Evolutionary conservation across 129 eudicot species (phyloP).

Genomic region (Chrysanthemum lavandulifolium): DNA sequence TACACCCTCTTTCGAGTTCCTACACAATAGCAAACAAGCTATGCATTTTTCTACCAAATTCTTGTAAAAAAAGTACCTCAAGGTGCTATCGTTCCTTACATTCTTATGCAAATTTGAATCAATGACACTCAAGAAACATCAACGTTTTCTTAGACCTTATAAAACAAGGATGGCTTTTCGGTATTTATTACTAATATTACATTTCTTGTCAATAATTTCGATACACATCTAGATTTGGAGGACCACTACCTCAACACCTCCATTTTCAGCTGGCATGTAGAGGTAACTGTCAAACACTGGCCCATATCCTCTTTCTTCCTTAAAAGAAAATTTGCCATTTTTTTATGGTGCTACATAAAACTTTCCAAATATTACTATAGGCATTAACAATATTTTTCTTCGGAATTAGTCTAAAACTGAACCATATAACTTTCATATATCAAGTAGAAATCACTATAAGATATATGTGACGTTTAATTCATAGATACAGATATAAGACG

Average conservation of each 20-base stretch:
- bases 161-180: neutral
- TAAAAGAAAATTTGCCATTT: neutral
- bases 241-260: constrained; percentile 28
- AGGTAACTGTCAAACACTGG: constrained; percentile 27
- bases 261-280: constrained; percentile 31
- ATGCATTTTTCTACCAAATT: neutral
- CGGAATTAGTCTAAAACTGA: too few species aligned
- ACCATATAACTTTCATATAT: too few species aligned
- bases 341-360: constrained; percentile 6
- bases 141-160: neutral
- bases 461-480: too few species aligned
- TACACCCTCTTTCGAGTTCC: neutral
- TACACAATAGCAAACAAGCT: neutral
- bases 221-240: constrained; percentile 20
- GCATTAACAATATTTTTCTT: neutral
- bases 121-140: too few species aligned
- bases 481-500: too few species aligned
- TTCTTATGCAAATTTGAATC: too few species aligned
- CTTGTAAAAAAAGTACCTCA: neutral
- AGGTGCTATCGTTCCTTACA: too few species aligned
- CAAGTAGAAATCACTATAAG: too few species aligned
- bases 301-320: constrained; percentile 9
- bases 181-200: neutral
- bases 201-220: constrained; percentile 11
- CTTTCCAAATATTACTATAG: neutral